phyloP scores from a whole-genome alignment of 805 yeast genomes.

The Ogataea neopini region DNA sequence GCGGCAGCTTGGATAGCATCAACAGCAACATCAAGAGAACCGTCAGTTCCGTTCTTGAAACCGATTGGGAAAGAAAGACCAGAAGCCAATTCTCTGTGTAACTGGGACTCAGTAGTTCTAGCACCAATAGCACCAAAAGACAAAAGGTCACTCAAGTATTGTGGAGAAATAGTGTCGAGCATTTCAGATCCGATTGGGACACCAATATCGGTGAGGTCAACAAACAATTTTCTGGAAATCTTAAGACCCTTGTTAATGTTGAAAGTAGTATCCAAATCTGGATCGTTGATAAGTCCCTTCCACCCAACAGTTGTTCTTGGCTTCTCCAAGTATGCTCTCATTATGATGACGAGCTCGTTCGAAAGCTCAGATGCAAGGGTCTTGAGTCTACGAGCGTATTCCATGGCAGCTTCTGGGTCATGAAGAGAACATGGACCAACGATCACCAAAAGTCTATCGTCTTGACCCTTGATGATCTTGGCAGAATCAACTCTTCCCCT shows the following conservation, averaged over 20 bases:
- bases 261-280: conserved; percentile 89
- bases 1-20: conserved; percentile 94
- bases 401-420: conserved; percentile 86
- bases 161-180: conserved; percentile 98
- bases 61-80: conserved; percentile 99
- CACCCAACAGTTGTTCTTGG: conserved; percentile 99
- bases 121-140: conserved; percentile 99
- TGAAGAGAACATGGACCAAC: conserved; percentile 98
- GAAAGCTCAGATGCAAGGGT: conserved; percentile 67
- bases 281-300: conserved; percentile 98
- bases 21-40: conserved; percentile 86
- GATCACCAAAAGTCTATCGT: conserved; percentile 82
- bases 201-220: conserved; percentile 73
- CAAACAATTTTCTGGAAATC: conserved; percentile 81
- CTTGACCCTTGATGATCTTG: conserved; percentile 68
- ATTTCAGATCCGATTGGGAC: conserved; percentile 96
- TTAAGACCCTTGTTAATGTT: conserved; percentile 93
- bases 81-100: conserved; percentile 96
- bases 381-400: conserved; percentile 73
- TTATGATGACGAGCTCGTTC: conserved; percentile 77
- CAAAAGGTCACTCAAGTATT: conserved; percentile 85
- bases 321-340: conserved; percentile 98
- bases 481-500: conserved; percentile 79
- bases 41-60: conserved; percentile 98
- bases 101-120: conserved; percentile 96